These are phyloP conservation scores for Nakazawaea wickerhamii DNA, from an alignment of 805 yeast genomes.

Conservation along the genomic window DNA sequence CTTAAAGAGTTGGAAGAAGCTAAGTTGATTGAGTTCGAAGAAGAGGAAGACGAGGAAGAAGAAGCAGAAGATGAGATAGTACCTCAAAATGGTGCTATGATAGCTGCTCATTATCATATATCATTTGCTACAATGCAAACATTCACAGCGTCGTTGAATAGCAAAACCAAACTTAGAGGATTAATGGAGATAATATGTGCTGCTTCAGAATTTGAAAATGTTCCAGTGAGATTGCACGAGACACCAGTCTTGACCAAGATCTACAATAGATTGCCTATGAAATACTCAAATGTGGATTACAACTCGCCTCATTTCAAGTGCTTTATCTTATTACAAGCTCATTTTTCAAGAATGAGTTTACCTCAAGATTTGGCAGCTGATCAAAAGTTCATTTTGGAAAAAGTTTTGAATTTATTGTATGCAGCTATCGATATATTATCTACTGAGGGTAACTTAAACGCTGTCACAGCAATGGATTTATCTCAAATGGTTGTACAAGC, in stretches of 20 bases:
- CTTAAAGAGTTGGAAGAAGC: constrained; percentile 57
- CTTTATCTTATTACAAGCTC: constrained; percentile 73
- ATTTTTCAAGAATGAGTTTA: constrained; percentile 60
- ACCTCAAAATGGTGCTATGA: constrained; percentile 67
- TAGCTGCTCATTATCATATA: constrained; percentile 68
- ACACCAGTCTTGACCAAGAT: constrained; percentile 39
- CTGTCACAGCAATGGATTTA: constrained; percentile 78
- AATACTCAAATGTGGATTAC: constrained; percentile 30
- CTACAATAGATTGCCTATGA: constrained; percentile 59
- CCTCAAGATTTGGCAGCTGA: constrained; percentile 61
- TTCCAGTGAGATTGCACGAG: constrained; percentile 64
- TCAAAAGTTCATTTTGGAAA: constrained; percentile 44
- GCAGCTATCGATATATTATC: constrained; percentile 74
- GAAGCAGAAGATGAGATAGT: constrained; percentile 38
- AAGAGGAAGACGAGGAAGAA: constrained; percentile 30
- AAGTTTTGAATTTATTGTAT: constrained; percentile 45
- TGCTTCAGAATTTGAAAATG: constrained; percentile 63
- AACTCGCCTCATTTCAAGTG: constrained; percentile 62
- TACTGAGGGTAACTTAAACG: constrained; percentile 73
- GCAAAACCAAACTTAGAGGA: constrained; percentile 52
- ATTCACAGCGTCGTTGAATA: constrained; percentile 44
- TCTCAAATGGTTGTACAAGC: constrained; percentile 87
- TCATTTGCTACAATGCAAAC: constrained; percentile 64
- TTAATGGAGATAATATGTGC: constrained; percentile 61
- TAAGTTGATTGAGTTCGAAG: constrained; percentile 56